Evolutionary conservation across 805 yeast genomes (phyloP), one percentile per base, ranked within the genome.

Genomic region (Nakazawaea pomicola): DNA sequence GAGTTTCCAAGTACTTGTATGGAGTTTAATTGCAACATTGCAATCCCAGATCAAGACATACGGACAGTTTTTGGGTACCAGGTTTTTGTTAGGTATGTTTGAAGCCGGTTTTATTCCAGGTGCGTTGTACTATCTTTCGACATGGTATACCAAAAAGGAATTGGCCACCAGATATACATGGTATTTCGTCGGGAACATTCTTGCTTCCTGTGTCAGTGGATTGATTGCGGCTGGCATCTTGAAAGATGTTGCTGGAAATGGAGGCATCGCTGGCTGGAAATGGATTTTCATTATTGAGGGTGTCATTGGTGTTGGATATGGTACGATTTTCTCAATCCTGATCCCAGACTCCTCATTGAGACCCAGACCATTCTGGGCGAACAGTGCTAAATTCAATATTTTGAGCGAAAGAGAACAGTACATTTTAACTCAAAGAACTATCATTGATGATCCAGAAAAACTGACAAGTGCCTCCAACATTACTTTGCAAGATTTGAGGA

Each of bases 71-170:
- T 64, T 58, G 41, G 64, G 61, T 11, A 66, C 76, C 4, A 62
- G 85, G 46, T 72, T 72, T 0, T 60, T 78, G 6, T 52, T 78
- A 32, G 87, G 83, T 2, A 51, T 70, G 3, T 55, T 75, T 16
- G 80, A 81, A 55, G 86, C 87, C 43, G 87, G 88, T 0, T 80
- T 80, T 44, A 80, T 83, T 41, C 80, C 83, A 21, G 87, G 80
- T 50, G 60, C 74, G 27, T 69, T 76, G 42, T 59, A 80, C 33
- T 82, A 81, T 78, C 61, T 82, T 57, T 73, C 83, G 1, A 81
- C 80, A 56, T 82, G 80, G 58, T 83, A 75, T 60, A 81, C 77
- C 4, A 54, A 72, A 21, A 56, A 64, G 21, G 88, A 83, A 56
- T 62, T 82, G 16, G 80, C 71, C 67, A 16, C 17, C 15, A 32